Evolutionary conservation across 2,329 filamentous ascomycete species (phyloP).

Genomic region (Apiospora marii): DNA sequence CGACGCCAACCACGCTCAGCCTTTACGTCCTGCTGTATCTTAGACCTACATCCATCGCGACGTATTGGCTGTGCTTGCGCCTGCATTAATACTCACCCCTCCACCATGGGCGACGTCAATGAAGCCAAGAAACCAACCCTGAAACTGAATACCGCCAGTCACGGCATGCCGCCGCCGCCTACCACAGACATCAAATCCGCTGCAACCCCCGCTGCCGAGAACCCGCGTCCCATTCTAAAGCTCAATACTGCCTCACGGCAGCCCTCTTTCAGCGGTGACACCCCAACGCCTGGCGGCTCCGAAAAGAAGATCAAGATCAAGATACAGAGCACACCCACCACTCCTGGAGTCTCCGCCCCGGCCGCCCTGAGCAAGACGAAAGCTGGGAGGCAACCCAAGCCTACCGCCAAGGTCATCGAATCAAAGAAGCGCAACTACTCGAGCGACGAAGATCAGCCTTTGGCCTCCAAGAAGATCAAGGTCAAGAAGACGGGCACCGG

Average conservation of each 20-base stretch:
- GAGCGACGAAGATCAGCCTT: slow-evolving; percentile 53
- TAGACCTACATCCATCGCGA: background rate
- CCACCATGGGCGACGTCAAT: slow-evolving; percentile 27
- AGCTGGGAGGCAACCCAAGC: slow-evolving; percentile 65
- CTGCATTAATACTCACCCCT: background rate
- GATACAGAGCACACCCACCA: slow-evolving; percentile 42
- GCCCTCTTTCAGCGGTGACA: slow-evolving; percentile 39
- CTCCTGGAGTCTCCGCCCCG: slow-evolving; percentile 38
- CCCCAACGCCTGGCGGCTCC: slow-evolving; percentile 40
- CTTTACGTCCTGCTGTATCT: background rate
- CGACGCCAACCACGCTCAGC: background rate
- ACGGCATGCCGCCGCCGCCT: slow-evolving; percentile 41
- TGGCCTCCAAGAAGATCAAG: slow-evolving; percentile 61
- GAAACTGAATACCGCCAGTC: slow-evolving; percentile 39
- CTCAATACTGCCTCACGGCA: slow-evolving; percentile 41
- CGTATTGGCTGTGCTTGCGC: background rate
- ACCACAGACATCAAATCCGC: slow-evolving; percentile 26
- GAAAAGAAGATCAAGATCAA: slow-evolving; percentile 51
- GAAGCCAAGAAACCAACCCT: slow-evolving; percentile 39
- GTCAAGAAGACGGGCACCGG: slow-evolving; percentile 46
- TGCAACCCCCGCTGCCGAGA: slow-evolving; percentile 35
- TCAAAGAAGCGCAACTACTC: slow-evolving; percentile 69
- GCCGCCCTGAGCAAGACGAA: slow-evolving; percentile 58
- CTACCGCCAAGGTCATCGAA: slow-evolving; percentile 63
- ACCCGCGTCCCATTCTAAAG: slow-evolving; percentile 43